Percentiles rank a stretch among this genome's conserved stretches.
These are phyloP conservation scores for Trametes cingulata DNA, from an alignment of 768 basidiomycete species.

Conservation along the genomic window DNA sequence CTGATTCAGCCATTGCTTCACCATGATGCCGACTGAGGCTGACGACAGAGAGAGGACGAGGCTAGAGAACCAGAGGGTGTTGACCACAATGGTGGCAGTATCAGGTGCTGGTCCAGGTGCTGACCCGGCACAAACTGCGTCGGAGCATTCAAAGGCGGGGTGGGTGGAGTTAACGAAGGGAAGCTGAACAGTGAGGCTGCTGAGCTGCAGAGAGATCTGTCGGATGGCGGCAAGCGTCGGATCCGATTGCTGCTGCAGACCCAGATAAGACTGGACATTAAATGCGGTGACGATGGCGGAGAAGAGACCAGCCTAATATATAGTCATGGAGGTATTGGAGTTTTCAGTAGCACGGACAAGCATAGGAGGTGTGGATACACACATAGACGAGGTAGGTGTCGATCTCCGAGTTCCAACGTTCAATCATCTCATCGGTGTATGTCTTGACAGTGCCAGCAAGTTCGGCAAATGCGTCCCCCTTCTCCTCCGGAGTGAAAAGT, in stretches of 20 bases:
- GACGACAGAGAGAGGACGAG: constrained; percentile 28
- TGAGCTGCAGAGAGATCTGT: constrained; percentile 12
- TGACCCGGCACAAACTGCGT: too few species aligned
- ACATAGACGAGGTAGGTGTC: not conserved
- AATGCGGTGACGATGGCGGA: constrained; percentile 29
- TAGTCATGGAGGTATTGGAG: not conserved
- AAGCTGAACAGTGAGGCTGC: constrained; percentile 5
- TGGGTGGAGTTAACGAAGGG: constrained; percentile 15
- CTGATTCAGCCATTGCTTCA: constrained; percentile 31
- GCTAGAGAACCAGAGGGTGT: constrained; percentile 28
- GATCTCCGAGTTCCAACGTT: not conserved
- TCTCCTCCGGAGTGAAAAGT: constrained; percentile 38
- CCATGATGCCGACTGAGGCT: constrained; percentile 29
- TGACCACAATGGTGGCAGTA: constrained; percentile 8
- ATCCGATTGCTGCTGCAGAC: constrained; percentile 15
- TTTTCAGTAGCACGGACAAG: too few species aligned
- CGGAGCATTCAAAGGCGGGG: not conserved
- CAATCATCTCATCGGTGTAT: not conserved
- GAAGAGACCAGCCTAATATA: constrained; percentile 27
- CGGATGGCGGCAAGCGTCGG: not conserved
- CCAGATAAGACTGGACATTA: constrained; percentile 22
- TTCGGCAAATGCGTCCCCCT: not conserved
- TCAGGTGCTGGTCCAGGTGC: too few species aligned
- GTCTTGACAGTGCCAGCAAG: not conserved
- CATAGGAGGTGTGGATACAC: not conserved